phyloP scores from a whole-genome alignment of 2,329 filamentous ascomycete genomes.

The Neodidymelliopsis sp. region DNA sequence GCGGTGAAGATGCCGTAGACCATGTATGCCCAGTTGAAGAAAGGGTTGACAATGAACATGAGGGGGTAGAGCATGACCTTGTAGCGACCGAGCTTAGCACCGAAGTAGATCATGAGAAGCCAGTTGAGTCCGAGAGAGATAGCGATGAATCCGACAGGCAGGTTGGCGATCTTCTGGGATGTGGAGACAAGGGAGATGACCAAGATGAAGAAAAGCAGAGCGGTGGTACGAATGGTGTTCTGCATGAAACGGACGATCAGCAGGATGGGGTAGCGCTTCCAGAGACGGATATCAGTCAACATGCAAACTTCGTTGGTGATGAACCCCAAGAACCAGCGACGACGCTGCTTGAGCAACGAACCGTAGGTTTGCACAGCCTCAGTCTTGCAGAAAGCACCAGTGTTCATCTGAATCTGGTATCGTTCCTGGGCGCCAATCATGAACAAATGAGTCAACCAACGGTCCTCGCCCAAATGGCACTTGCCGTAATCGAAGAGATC shows the following conservation, averaged over 20 bases:
- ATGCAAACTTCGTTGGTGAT: constrained; percentile 99
- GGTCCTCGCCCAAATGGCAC: constrained; percentile 91
- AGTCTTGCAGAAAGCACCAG: constrained; percentile 97
- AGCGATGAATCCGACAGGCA: constrained; percentile 92
- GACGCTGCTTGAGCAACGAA: constrained; percentile 89
- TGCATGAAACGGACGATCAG: constrained; percentile 90
- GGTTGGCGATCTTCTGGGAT: constrained; percentile 75
- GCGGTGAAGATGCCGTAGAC: constrained; percentile 96
- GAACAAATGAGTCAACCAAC: constrained; percentile 97
- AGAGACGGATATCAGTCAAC: constrained; percentile 92
- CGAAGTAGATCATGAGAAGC: constrained; percentile 96
- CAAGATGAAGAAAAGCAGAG: constrained; percentile 93
- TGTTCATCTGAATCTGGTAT: constrained; percentile 98
- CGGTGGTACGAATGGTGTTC: constrained; percentile 94
- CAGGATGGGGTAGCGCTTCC: constrained; percentile 88
- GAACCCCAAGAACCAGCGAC: constrained; percentile 95
- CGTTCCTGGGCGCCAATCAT: constrained; percentile 95
- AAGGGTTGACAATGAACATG: constrained; percentile 95
- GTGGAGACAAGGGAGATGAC: constrained; percentile 85
- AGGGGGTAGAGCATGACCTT: constrained; percentile 95
- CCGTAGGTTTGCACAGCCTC: constrained; percentile 90
- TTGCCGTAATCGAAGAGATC: constrained; percentile 98
- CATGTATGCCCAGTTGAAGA: constrained; percentile 99
- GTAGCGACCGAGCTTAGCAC: constrained; percentile 81
- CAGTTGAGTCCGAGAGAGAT: constrained; percentile 94